These are phyloP conservation scores for Sugiyamaella grinbergsii DNA, from an alignment of 1,139 yeast genomes.

Conservation along the genomic window DNA sequence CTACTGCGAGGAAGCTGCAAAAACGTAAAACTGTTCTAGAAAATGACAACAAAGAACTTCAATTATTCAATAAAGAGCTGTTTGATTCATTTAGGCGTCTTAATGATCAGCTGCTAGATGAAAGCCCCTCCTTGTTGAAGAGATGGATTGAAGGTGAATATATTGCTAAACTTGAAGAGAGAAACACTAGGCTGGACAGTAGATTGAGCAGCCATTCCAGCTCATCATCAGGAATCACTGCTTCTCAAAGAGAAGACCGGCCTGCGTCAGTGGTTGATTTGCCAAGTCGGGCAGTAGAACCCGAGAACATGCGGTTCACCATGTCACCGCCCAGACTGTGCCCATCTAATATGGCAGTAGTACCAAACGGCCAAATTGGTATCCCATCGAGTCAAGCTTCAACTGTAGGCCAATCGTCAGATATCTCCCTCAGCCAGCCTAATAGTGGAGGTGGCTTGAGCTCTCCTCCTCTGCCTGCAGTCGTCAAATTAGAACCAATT, in stretches of 20 bases:
- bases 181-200: neutral
- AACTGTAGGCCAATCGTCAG: slow-evolving; percentile 8
- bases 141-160: slow-evolving; percentile 12
- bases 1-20: neutral
- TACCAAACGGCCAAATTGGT: neutral
- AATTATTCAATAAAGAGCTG: neutral
- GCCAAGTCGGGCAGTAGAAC: neutral
- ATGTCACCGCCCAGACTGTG: no score
- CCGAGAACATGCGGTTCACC: slow-evolving; percentile 1
- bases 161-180: slow-evolving; percentile 9
- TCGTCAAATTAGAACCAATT: slow-evolving; percentile 1
- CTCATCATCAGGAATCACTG: no score
- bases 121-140: neutral
- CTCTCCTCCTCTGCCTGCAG: neutral
- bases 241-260: no score
- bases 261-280: neutral
- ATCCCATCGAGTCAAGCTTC: slow-evolving; percentile 12
- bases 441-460: neutral
- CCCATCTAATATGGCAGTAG: no score
- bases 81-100: slow-evolving; percentile 11
- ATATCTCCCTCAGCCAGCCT: neutral
- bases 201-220: neutral
- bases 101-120: neutral
- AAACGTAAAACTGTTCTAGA: neutral
- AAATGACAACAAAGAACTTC: slow-evolving; percentile 4